Conservation (phyloP, 169 alveolate genomes). For the Cryptosporidium sp. region DNA sequence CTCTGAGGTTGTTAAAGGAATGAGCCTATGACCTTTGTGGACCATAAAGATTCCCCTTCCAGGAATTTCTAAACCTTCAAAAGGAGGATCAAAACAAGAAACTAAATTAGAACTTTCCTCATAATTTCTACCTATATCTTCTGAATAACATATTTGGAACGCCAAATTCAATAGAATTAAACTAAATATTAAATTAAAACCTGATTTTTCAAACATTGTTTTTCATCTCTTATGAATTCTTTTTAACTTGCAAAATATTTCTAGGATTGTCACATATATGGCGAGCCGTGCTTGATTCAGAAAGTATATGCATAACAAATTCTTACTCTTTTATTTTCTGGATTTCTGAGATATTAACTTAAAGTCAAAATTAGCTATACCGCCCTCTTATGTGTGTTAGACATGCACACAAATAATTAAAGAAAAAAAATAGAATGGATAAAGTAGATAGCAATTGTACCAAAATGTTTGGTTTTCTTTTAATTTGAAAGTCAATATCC, state of each 20-base stretch:
- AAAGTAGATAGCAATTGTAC: neutral
- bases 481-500: too few relatives aligned
- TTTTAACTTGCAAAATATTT: neutral
- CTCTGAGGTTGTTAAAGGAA: slow-evolving; percentile 9
- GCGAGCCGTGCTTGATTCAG: neutral
- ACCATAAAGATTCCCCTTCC: slow-evolving; percentile 38
- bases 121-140: neutral
- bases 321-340: neutral
- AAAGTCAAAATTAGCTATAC: neutral
- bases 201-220: neutral
- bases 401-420: slow-evolving; percentile 18
- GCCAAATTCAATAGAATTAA: neutral
- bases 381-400: slow-evolving; percentile 33
- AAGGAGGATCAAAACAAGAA: slow-evolving; percentile 52
- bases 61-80: slow-evolving; percentile 55
- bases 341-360: neutral
- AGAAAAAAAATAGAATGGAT: neutral
- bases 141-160: neutral
- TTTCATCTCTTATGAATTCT: neutral
- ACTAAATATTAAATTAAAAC: neutral
- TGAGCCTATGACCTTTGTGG: slow-evolving; percentile 67
- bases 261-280: neutral
- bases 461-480: neutral
- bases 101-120: neutral
- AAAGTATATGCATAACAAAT: neutral